Percentiles rank a stretch among this genome's conserved stretches.
These are phyloP conservation scores for Termitomyces sp. DNA, from an alignment of 768 basidiomycete species.

Conservation along the genomic window DNA sequence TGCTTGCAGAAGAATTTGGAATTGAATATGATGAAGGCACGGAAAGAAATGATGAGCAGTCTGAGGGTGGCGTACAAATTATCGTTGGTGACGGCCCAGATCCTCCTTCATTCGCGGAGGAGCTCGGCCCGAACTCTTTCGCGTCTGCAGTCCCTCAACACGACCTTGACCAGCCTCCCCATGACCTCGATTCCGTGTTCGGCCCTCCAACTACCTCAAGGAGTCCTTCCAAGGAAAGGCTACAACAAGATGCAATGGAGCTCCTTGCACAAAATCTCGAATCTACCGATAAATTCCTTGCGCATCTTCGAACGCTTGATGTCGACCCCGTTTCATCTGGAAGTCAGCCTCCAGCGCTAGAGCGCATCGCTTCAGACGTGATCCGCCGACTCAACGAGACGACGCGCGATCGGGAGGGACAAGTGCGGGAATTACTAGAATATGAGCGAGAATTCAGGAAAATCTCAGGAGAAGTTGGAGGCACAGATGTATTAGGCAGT, in stretches of 20 bases:
- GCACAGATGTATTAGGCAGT: conserved; percentile 62
- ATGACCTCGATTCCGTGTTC: conserved; percentile 42
- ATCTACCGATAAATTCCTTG: conserved; percentile 72
- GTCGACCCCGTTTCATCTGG: conserved; percentile 33
- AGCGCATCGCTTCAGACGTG: conserved; percentile 67
- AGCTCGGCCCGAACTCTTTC: conserved; percentile 28
- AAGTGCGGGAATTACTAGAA: conserved; percentile 72
- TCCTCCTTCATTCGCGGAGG: conserved; percentile 37
- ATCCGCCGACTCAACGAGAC: conserved; percentile 75
- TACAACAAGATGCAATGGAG: conserved; percentile 60
- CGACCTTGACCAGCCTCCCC: conserved; percentile 23
- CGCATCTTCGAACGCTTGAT: conserved; percentile 68
- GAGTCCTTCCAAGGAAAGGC: conserved; percentile 21
- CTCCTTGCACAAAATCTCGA: conserved; percentile 69
- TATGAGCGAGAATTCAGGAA: conserved; percentile 77
- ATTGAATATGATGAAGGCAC: conserved; percentile 87
- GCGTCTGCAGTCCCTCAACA: conserved; percentile 17
- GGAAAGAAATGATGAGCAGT: conserved; percentile 67
- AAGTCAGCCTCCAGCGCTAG: conserved; percentile 43
- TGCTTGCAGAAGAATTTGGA: conserved; percentile 84
- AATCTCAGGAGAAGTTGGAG: conserved; percentile 73
- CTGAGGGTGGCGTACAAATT: conserved; percentile 24
- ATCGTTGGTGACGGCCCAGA: conserved; percentile 21
- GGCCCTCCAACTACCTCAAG: conserved; percentile 28
- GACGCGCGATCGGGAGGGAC: conserved; percentile 70